phyloP scores from a whole-genome alignment of 352 stramenopile genomes.

The Lagenidium sp. region DNA sequence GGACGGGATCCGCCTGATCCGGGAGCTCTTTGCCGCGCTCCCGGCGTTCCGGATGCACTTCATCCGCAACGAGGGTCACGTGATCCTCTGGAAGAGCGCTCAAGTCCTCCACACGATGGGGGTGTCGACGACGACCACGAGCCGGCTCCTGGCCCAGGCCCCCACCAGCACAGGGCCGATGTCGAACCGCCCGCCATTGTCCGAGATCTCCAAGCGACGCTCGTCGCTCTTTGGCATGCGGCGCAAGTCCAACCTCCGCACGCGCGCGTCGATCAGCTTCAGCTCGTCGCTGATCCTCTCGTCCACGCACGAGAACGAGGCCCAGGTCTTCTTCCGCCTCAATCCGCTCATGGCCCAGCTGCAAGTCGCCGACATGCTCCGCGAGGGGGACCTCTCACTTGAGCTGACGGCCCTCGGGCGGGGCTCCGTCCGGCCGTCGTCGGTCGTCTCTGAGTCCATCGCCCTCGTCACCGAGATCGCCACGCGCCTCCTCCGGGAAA shows the following conservation, averaged over 20 bases:
- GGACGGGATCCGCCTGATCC: slow-evolving; percentile 27
- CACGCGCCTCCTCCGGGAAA: slow-evolving; percentile 27
- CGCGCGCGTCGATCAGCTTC: slow-evolving; percentile 19
- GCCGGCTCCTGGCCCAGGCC: not conserved
- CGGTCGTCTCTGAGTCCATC: too few species aligned
- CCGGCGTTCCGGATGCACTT: slow-evolving; percentile 33
- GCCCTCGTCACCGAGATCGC: slow-evolving; percentile 33
- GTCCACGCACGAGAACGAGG: not conserved
- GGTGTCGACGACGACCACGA: not conserved
- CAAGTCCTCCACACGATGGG: not conserved
- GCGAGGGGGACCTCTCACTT: slow-evolving; percentile 12
- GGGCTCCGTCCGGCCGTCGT: slow-evolving; percentile 7
- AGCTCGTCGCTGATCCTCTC: slow-evolving; percentile 19
- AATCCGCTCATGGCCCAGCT: slow-evolving; percentile 21
- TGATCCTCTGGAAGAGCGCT: slow-evolving; percentile 28
- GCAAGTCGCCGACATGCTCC: slow-evolving; percentile 15
- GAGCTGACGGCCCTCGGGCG: not conserved
- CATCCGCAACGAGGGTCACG: slow-evolving; percentile 26
- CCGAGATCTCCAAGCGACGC: slow-evolving; percentile 10
- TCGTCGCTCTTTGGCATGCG: slow-evolving; percentile 26
- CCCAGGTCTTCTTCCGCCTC: slow-evolving; percentile 22
- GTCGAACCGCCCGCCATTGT: too few species aligned
- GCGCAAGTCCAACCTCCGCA: slow-evolving; percentile 10
- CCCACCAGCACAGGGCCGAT: not conserved
- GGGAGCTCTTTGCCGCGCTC: slow-evolving; percentile 24